phyloP scores from a whole-genome alignment of 2,329 filamentous ascomycete genomes.

The Myotisia sp. region DNA sequence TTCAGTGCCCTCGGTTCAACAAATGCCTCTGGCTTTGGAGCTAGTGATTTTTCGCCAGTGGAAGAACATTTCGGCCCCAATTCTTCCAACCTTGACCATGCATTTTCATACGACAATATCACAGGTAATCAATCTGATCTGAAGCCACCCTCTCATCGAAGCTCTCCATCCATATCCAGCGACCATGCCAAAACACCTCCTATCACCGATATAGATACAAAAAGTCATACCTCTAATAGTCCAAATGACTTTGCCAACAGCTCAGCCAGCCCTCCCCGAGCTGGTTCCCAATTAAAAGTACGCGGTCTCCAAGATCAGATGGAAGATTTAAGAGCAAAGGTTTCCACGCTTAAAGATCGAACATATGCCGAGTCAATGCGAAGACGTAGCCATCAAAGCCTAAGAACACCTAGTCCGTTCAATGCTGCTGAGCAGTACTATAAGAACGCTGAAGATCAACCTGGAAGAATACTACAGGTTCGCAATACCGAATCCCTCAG shows the following conservation, averaged over 20 bases:
- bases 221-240: conserved; percentile 7
- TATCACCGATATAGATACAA: conserved; percentile 10
- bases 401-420: conserved; percentile 65
- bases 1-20: conserved; percentile 42
- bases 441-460: conserved; percentile 21
- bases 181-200: conserved; percentile 3
- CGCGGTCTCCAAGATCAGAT: conserved; percentile 69
- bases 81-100: not conserved
- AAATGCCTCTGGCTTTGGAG: conserved; percentile 19
- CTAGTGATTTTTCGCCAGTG: conserved; percentile 10
- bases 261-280: conserved; percentile 40
- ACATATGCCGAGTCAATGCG: conserved; percentile 66
- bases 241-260: conserved; percentile 20
- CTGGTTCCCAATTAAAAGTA: conserved; percentile 59
- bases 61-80: not conserved
- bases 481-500: too few species aligned
- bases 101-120: not conserved
- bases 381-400: conserved; percentile 59
- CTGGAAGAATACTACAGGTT: too few species aligned
- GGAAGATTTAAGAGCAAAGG: conserved; percentile 70
- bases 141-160: not conserved
- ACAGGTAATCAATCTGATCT: not conserved
- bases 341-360: conserved; percentile 64
- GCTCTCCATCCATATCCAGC: conserved; percentile 10
- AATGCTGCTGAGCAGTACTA: conserved; percentile 54